Base-by-base conservation (phyloP, 192 early-diverging fungal species). In the Podila horticola region DNA sequence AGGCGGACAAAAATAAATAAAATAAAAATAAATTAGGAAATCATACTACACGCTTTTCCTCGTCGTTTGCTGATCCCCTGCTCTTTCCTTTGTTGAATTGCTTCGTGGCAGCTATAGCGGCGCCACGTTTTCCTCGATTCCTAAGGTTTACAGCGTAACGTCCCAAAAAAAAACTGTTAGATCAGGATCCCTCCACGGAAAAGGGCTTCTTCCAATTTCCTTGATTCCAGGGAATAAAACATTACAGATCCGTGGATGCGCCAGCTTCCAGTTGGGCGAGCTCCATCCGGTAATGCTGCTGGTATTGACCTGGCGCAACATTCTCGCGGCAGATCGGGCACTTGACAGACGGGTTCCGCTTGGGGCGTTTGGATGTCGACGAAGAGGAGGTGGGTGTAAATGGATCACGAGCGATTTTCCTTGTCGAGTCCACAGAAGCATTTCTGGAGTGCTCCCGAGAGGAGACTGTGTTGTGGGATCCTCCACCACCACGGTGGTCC, bases 41-140 rank as follows among this genome's bases (percentile, higher is more conserved):
- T 38, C 67, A 57, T 83, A 71, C 71, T 19, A 33, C 50, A 49
- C 64, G 66, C 68, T 74, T 66, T 69, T 66, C 58, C 38, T 74
- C 64, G 69, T 82, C 64, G 12, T 76, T 26, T 69, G 74, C 26
- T 34, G 75, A 81, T 12, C 50, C 70, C n/a, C 75, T 64, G 59
- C 77, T 84, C 38, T 86, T 83, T 30, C 84, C 69, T n/a, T 84
- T 82, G 45, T 77, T 83, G 57, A 91, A 71, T 29, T 87, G 85
- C 45, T 86, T 86, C 29, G 83, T 77, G 1, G 90, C 90, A 10
- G 75, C 83, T 12, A 90, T 86, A 3, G 90, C 90, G 26, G 90
- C 90, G 19, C 88, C 87, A 58, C 90, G 60, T 58, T 89, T 87
- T 5, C 83, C 87, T 69, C 84, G 71, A 8, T 77, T 74, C 26